Evolutionary conservation across 192 early-diverging fungal genomes (phyloP), one percentile per base, ranked within the genome.

Genomic region (Podila verticillata): DNA sequence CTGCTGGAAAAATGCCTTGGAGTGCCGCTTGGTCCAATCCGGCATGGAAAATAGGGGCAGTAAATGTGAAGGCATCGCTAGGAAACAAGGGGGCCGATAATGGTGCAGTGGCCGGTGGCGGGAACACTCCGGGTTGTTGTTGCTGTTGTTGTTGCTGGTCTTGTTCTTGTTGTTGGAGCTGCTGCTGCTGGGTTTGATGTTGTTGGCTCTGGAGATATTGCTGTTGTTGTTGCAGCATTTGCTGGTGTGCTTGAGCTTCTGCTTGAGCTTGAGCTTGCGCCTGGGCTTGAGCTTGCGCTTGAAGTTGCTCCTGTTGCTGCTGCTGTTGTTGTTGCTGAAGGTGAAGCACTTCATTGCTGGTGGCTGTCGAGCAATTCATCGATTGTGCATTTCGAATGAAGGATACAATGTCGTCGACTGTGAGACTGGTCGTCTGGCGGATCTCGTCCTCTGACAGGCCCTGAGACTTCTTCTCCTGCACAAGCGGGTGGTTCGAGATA

Each of bases 401-500:
- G 15, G 61, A 47, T 8, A 80, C 61, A 39, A 80, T 72, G 47
- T 80, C 77, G 26, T 80, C 77, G 3, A 80, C 48, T 20, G 70
- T 72, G 6, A 80, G 47, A 31, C 70, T 80, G 22, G 77, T 80
- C 2, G 30, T 80, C 51, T 49, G 65, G 7, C 70, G 57, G 63
- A 80, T 80, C 39, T 80, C 77, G 30, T 80, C 77, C 48, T 72
- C 77, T 1, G 70, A 58, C 51, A 47, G 65, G 48, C 74, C 75
- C 35, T 75, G 70, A 8, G 72, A 60, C 26, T 73, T 80, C 62
- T 70, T 75, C 26, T 74, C 74, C 31, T 74, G 75, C 0, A 75
- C 72, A 9, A 44, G 60, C 19, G 84, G 84, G 22, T 86, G 87
- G 20, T 68, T 82, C 5, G 82, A 81, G 31, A 88, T 83, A 48